Conservation (phyloP, 2,329 filamentous ascomycete genomes). For the Cordyceps tenuipes region DNA sequence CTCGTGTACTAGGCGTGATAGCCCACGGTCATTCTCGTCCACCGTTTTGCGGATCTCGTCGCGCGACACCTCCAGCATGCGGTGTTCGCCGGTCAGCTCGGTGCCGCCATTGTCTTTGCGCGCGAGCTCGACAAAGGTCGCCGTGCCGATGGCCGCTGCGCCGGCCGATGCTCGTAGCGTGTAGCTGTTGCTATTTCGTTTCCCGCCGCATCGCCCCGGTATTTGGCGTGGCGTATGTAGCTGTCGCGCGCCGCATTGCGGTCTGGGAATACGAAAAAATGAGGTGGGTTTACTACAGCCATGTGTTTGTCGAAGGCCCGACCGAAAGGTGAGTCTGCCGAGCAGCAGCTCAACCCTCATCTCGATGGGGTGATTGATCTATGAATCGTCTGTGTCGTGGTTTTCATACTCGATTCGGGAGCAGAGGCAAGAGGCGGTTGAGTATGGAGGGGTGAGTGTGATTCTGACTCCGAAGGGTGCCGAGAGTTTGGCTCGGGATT, state of each 20-base stretch:
- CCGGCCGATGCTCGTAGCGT: conserved; percentile 33
- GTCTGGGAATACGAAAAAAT: background rate
- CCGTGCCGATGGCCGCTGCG: conserved; percentile 41
- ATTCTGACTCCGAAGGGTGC: conserved; percentile 4
- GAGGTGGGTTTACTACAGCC: conserved; percentile 14
- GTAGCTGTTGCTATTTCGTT: conserved; percentile 15
- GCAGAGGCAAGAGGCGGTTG: background rate
- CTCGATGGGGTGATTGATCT: conserved; percentile 21
- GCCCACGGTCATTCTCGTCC: conserved; percentile 50
- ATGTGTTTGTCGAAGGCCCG: conserved; percentile 23
- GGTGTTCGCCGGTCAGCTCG: conserved; percentile 64
- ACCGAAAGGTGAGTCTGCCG: conserved; percentile 36
- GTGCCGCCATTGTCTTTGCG: conserved; percentile 42
- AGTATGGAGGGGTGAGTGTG: background rate
- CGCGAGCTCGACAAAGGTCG: conserved; percentile 49
- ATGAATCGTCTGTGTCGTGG: background rate
- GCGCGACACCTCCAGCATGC: conserved; percentile 78
- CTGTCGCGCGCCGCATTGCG: conserved; percentile 7
- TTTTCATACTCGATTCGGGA: conserved; percentile 5
- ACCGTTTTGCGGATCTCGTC: conserved; percentile 67
- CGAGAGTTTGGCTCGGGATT: background rate
- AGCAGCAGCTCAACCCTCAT: conserved; percentile 39
- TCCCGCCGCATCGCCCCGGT: conserved; percentile 18
- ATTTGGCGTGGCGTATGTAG: conserved; percentile 18
- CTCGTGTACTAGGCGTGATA: conserved; percentile 49